Evolutionary conservation across 2,329 filamentous ascomycete genomes (phyloP).

Genomic region (Aspergillus brasiliensis): DNA sequence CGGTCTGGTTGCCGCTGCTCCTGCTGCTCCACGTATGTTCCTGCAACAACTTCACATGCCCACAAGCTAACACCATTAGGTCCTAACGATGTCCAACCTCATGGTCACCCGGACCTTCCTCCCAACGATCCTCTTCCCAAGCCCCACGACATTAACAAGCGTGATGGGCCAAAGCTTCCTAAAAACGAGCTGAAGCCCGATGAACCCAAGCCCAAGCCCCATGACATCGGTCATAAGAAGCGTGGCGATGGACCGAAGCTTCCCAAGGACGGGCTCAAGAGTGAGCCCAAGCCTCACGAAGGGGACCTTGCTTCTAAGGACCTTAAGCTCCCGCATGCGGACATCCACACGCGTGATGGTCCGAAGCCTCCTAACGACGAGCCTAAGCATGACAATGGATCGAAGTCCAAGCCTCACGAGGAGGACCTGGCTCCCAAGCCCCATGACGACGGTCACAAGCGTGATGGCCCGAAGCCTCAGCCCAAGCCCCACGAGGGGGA

Average conservation of each 20-base stretch:
- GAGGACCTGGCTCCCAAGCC: not conserved
- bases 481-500: not conserved
- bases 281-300: not conserved
- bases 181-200: not conserved
- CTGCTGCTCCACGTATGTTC: conserved; percentile 7
- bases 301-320: not conserved
- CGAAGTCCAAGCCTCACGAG: not conserved
- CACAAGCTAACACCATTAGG: not conserved
- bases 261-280: not conserved
- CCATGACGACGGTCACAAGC: not conserved
- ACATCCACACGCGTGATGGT: not conserved
- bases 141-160: not conserved
- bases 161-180: not conserved
- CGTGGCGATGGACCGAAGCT: not conserved
- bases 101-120: not conserved
- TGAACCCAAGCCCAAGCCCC: not conserved
- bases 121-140: not conserved
- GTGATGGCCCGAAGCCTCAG: not conserved
- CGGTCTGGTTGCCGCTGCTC: conserved; percentile 4
- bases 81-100: not conserved
- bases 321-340: not conserved
- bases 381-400: not conserved
- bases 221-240: too few relatives aligned
- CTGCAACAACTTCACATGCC: not conserved
- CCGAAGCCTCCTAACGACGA: not conserved